phyloP scores from a whole-genome alignment of 768 basidiomycete species.

The Tubosaeta sp. region DNA sequence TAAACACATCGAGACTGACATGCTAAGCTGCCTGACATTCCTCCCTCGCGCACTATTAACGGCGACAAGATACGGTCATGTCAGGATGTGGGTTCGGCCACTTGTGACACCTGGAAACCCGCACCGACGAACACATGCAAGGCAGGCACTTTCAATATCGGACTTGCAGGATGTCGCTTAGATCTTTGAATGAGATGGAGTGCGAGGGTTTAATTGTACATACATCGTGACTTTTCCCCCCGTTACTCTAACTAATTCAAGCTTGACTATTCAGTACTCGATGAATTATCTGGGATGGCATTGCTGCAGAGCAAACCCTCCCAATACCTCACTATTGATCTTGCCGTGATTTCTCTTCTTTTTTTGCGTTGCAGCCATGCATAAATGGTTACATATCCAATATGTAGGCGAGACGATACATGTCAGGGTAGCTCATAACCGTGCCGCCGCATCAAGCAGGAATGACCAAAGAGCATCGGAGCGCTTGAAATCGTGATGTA shows the following conservation, averaged over 20 bases:
- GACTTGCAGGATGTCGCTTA: slow-evolving; percentile 28
- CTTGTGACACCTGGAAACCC: slow-evolving; percentile 38
- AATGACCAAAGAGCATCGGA: slow-evolving; percentile 80
- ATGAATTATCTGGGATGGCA: not conserved
- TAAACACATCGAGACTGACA: slow-evolving; percentile 77
- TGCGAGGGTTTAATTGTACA: slow-evolving; percentile 10
- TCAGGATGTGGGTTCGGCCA: slow-evolving; percentile 84
- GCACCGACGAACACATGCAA: slow-evolving; percentile 28
- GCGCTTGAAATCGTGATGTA: slow-evolving; percentile 91
- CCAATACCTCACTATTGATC: too few species aligned
- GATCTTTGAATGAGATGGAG: not conserved
- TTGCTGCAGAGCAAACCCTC: not conserved
- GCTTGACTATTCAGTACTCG: not conserved
- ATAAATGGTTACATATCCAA: not conserved
- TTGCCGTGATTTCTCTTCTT: too few species aligned
- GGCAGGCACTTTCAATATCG: slow-evolving; percentile 29
- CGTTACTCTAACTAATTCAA: too few species aligned
- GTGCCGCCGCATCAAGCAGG: slow-evolving; percentile 42
- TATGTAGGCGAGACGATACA: not conserved
- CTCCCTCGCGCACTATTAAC: slow-evolving; percentile 77
- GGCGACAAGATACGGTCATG: slow-evolving; percentile 67
- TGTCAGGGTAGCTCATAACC: not conserved
- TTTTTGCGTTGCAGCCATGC: not conserved
- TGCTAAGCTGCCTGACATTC: slow-evolving; percentile 72
- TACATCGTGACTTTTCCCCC: slow-evolving; percentile 4